Percentiles rank a stretch among this genome's conserved stretches.
Conservation (phyloP, 495 filamentous ascomycete species). For the Bombardia bombarda region DNA sequence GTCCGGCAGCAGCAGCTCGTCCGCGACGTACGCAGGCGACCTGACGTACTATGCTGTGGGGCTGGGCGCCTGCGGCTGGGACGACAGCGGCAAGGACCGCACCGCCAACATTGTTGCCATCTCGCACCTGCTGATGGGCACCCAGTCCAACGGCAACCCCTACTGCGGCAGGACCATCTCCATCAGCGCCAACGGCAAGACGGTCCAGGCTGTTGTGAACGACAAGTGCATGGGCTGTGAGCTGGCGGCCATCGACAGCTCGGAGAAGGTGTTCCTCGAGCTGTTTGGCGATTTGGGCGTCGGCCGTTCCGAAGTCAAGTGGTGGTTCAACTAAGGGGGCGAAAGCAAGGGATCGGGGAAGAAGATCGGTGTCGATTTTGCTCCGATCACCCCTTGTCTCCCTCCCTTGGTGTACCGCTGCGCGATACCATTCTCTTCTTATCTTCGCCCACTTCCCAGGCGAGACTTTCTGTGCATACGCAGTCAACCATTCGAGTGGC, state of each 20-base stretch:
- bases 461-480: no score
- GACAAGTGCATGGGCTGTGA: constrained; percentile 73
- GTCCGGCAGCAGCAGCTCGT: constrained; percentile 11
- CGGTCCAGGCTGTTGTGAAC: constrained; percentile 46
- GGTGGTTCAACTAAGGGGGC: constrained; percentile 35
- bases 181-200: constrained; percentile 48
- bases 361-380: no score
- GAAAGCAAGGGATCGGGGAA: no score
- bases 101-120: constrained; percentile 38
- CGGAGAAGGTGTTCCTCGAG: constrained; percentile 33
- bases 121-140: constrained; percentile 30
- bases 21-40: constrained; percentile 24
- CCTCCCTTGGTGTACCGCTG: no score
- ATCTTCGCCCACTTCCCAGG: no score
- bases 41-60: constrained; percentile 41
- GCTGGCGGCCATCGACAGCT: constrained; percentile 37
- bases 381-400: no score
- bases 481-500: no score
- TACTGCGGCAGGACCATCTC: constrained; percentile 62
- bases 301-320: constrained; percentile 28
- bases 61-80: constrained; percentile 37
- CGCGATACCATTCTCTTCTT: no score
- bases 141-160: constrained; percentile 44
- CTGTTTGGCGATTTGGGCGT: constrained; percentile 30
- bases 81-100: constrained; percentile 31